These are phyloP conservation scores for Umbelopsis sp. DNA, from an alignment of 192 early-diverging fungal genomes.

Conservation along the genomic window DNA sequence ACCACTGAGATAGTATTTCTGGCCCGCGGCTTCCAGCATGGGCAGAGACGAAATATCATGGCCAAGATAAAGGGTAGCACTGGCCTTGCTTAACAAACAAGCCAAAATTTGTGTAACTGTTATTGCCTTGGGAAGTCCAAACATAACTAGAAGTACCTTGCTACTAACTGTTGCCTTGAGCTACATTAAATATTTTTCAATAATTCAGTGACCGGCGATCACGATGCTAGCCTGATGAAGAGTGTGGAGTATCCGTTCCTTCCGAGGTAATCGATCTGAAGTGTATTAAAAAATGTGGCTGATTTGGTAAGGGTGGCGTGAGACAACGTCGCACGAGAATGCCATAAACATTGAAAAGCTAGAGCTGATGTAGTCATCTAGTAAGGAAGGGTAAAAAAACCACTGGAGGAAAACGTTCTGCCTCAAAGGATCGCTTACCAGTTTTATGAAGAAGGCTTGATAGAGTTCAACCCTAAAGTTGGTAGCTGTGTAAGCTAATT, in stretches of 20 bases:
- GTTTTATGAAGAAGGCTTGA: no score
- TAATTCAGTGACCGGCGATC: not conserved
- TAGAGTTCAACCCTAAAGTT: no score
- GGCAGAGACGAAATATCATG: slow-evolving; percentile 23
- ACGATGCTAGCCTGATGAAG: slow-evolving; percentile 4
- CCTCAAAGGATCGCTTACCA: no score
- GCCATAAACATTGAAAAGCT: not conserved
- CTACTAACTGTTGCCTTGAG: not conserved
- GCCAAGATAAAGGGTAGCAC: slow-evolving; percentile 8
- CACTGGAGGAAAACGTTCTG: not conserved
- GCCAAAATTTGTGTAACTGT: not conserved
- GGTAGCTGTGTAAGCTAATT: not conserved
- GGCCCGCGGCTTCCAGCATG: slow-evolving; percentile 20
- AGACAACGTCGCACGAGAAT: not conserved
- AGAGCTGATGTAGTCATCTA: not conserved
- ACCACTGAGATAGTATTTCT: slow-evolving; percentile 18
- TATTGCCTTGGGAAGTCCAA: not conserved
- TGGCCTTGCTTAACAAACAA: slow-evolving; percentile 3
- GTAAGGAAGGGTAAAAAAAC: not conserved
- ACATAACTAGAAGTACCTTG: not conserved
- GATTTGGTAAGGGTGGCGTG: slow-evolving; percentile 11
- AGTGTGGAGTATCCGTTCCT: not conserved
- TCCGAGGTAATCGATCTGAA: not conserved
- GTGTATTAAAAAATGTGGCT: not conserved
- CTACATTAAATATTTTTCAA: slow-evolving; percentile 8